Evolutionary conservation across 768 basidiomycete genomes (phyloP).

Genomic region (Basidioascus undulatus): DNA sequence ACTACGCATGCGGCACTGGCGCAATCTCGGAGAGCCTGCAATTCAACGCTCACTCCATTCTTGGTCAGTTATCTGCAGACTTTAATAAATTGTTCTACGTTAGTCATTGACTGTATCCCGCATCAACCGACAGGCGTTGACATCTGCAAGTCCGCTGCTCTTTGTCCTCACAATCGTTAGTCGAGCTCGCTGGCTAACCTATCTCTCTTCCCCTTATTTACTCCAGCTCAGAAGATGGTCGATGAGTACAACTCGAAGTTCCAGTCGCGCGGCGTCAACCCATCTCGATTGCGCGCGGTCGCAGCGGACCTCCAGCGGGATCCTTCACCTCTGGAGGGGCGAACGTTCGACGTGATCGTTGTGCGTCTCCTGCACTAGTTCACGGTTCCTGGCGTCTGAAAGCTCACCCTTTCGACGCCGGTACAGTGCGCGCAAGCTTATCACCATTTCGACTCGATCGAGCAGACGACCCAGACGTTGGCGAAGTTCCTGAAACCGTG

Average conservation of each 20-base stretch:
- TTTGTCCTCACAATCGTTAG: neutral
- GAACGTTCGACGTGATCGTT: constrained; percentile 42
- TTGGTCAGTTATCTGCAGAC: neutral
- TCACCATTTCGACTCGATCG: constrained; percentile 34
- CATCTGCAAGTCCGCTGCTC: neutral
- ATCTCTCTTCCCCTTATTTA: too few species aligned
- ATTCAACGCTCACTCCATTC: constrained; percentile 5
- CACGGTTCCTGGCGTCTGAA: neutral
- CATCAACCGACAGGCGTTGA: neutral
- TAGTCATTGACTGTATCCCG: neutral
- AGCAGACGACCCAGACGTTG: constrained; percentile 29
- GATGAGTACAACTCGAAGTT: constrained; percentile 32
- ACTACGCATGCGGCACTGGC: constrained; percentile 57
- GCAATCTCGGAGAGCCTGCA: too few species aligned
- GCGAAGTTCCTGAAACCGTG: constrained; percentile 34
- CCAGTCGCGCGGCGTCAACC: neutral
- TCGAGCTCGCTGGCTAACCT: too few species aligned
- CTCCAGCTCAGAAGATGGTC: constrained; percentile 38
- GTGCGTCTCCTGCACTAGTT: constrained; percentile 23
- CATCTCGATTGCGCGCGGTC: neutral
- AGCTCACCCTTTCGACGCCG: neutral
- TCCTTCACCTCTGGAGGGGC: constrained; percentile 36
- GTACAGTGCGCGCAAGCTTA: constrained; percentile 36
- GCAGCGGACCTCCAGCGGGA: constrained; percentile 21
- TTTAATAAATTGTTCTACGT: too few species aligned